Conservation (phyloP, 768 basidiomycete species). For the Hygrophorus russula region DNA sequence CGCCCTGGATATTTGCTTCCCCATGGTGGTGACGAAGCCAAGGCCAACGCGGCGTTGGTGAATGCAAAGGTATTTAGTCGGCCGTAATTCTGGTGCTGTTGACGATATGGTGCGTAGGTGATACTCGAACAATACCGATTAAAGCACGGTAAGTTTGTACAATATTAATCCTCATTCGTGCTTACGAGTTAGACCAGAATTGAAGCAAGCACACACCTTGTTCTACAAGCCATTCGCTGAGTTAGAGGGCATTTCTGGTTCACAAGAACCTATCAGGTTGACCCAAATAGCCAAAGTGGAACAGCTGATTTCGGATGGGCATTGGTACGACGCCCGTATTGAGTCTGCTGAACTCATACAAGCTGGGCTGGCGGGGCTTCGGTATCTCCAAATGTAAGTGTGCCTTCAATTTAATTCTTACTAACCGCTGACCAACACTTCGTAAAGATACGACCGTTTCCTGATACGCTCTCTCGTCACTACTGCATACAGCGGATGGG, state of each 20-base stretch:
- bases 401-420: not conserved
- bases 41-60: slow-evolving; percentile 45
- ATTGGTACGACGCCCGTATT: slow-evolving; percentile 39
- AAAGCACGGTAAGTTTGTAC: slow-evolving; percentile 49
- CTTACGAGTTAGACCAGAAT: slow-evolving; percentile 26
- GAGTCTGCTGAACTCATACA: slow-evolving; percentile 42
- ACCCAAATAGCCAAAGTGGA: slow-evolving; percentile 31
- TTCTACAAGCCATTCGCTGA: slow-evolving; percentile 51
- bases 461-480: slow-evolving; percentile 62
- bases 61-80: slow-evolving; percentile 45
- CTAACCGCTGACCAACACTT: not conserved
- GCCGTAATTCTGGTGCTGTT: not conserved
- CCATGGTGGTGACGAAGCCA: slow-evolving; percentile 30
- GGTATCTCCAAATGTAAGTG: slow-evolving; percentile 65
- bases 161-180: not conserved
- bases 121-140: slow-evolving; percentile 68
- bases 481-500: slow-evolving; percentile 70
- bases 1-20: slow-evolving; percentile 47
- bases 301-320: slow-evolving; percentile 24
- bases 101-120: slow-evolving; percentile 23
- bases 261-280: slow-evolving; percentile 23
- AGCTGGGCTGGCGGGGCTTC: slow-evolving; percentile 45
- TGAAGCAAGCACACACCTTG: slow-evolving; percentile 46
- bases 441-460: slow-evolving; percentile 43
- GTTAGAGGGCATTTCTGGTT: slow-evolving; percentile 25